Evolutionary conservation across 2,329 filamentous ascomycete species (phyloP), one percentile per base, ranked within the genome.

Genomic region (Diaporthe amygdali): DNA sequence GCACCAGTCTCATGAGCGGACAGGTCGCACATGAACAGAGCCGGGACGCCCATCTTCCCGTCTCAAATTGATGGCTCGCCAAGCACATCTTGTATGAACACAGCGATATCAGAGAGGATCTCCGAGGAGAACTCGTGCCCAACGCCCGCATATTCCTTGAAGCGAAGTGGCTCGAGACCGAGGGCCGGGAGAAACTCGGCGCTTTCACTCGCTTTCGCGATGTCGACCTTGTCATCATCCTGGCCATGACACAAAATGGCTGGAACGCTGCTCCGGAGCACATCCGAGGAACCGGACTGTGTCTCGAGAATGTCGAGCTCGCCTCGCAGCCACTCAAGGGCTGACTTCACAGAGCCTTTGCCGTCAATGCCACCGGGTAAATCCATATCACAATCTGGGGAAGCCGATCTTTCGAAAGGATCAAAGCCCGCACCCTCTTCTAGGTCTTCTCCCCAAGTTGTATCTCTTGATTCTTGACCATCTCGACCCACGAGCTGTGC

Each of bases 171-270:
- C 2, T 78, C 63, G 30, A 82, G 72, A 0, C 81, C 82, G 63
- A 86, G 71, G 2, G 73, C 74, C 1, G 74, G 64, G 25, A 88
- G 74, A 44, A 80, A 78, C 1, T 75, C 74, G 1, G 76, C 76
- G 0, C 84, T 78, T 15, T 79, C 75, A 0, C n/a, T 75, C 70
- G 0, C 83, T 84, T 37, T 84, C 76, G 3, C 71, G 47, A 22
- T 82, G 37, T 80, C 75, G 10, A 89, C 82, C 22, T 83, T 82
- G 46, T 80, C 76, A 72, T 88, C 84, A 27, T 82, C 74, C 5
- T 73, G 74, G 3, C 86, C 82, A 75, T 89, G 83, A 3, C 84
- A 80, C 22, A 89, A 74, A 32, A 88, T 84, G 0, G 86, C 75
- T 0, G 86, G 84, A 1, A 80, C 83, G 9, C 71, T 52, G n/a